Evolutionary conservation across 306 rosid species (phyloP), one percentile per base, ranked within the genome.

Genomic region (Psophocarpus tetragonolobus): DNA sequence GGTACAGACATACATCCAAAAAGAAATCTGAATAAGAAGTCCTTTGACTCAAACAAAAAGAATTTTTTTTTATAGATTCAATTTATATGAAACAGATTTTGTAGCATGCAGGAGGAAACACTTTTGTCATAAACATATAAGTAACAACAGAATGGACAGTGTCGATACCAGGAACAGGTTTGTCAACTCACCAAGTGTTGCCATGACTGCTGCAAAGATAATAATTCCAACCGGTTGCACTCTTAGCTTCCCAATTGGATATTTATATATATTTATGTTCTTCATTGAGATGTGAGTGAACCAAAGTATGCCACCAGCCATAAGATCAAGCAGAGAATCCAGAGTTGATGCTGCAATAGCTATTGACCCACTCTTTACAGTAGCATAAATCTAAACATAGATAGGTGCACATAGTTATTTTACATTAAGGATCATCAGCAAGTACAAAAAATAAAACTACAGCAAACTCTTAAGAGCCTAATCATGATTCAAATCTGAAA

Each of bases 301-400:
- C 98, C 97, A 92, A 15, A 95, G 99, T 75, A 95, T 91, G 8
- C 97, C 97, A 74, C 98, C 99, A 24, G 99, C 97, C 97, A 90
- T 82, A 32, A 92, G 89, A 85, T 92, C 97, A 39, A 92, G 92
- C 75, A 95, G 80, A 63, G 97, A 91, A 72, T 91, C 97, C 24
- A 91, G 78, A 8, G 94, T 91, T 66, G 97, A 91, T 20, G 97
- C 97, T 0, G 97, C 97, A 75, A 91, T 89, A 50, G 97, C 94
- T 69, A 91, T 68, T 15, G 97, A 91, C 38, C 94, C 94, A 84
- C 90, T 89, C 88, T 79, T 78, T 33, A 87, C 11, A 1, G 94
- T 91, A 2, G 94, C 97, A 87, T 85, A 91, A 20, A 85, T 56
- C 97, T 91, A 86, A 2, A 72, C 48, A 47, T 10, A n/a, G 44